A percentile compares a stretch with the other conserved stretches of the same genome.
These are phyloP conservation scores for Gloeopeniophorella convolvens DNA, from an alignment of 768 basidiomycete species.

Conservation along the genomic window DNA sequence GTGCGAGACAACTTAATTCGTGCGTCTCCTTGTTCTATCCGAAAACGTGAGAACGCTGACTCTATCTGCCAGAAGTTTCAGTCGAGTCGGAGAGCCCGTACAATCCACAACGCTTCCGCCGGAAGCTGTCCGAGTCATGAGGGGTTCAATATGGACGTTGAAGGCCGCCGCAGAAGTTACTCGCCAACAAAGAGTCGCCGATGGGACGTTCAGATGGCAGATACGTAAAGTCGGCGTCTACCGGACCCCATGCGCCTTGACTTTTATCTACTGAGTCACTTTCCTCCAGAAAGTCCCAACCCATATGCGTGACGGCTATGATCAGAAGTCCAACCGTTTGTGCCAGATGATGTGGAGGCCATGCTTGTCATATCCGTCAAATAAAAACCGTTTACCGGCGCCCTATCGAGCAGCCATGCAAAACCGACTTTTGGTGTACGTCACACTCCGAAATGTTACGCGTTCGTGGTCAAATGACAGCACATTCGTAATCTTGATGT, in stretches of 20 bases:
- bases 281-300: neutral
- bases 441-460: too few species aligned
- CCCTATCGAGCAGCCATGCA: too few species aligned
- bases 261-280: neutral
- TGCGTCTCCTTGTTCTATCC: conserved; percentile 30
- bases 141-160: conserved; percentile 63
- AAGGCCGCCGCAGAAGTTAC: conserved; percentile 54
- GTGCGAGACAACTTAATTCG: too few species aligned
- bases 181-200: conserved; percentile 31
- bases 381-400: too few species aligned
- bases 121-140: conserved; percentile 76
- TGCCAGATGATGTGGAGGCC: too few species aligned
- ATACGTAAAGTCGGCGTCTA: conserved; percentile 25
- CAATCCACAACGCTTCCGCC: conserved; percentile 75
- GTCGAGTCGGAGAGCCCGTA: conserved; percentile 91
- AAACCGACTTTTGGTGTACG: too few species aligned
- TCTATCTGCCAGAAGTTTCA: conserved; percentile 25
- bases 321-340: too few species aligned
- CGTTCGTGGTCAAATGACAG: too few species aligned
- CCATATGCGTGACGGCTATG: neutral
- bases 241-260: neutral
- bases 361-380: too few species aligned
- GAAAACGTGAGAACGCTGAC: neutral
- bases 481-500: too few species aligned
- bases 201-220: conserved; percentile 49